Conservation (phyloP, 2,329 filamentous ascomycete species). For the Pseudophaeomoniella oleicola region DNA sequence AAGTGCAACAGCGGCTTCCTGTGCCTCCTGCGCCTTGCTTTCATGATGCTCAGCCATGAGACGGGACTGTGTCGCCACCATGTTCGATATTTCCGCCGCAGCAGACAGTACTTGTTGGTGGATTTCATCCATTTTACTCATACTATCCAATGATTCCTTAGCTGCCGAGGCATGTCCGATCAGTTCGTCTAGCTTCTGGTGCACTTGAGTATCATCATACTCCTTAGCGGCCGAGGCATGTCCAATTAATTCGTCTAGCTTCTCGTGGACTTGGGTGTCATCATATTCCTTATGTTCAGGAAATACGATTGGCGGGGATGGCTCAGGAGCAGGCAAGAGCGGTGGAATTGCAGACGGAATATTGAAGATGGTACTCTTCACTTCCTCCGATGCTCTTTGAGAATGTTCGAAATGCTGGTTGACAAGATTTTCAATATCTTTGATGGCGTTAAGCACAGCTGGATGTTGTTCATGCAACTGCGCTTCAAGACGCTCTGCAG, state of each 20-base stretch:
- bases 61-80: conserved; percentile 62
- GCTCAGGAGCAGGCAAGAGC: conserved; percentile 36
- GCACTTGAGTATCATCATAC: conserved; percentile 54
- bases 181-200: conserved; percentile 49
- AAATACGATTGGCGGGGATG: conserved; percentile 15
- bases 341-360: conserved; percentile 38
- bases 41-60: conserved; percentile 65
- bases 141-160: conserved; percentile 55
- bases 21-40: conserved; percentile 61
- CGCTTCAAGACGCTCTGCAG: conserved; percentile 61
- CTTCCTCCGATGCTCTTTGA: conserved; percentile 49
- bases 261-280: conserved; percentile 40
- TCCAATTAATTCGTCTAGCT: conserved; percentile 33
- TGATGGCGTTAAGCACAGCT: conserved; percentile 71
- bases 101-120: conserved; percentile 76
- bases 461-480: conserved; percentile 75
- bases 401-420: conserved; percentile 81
- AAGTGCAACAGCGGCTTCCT: conserved; percentile 66
- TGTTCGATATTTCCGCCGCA: conserved; percentile 69
- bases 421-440: conserved; percentile 71
- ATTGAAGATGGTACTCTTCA: conserved; percentile 39
- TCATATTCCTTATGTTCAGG: conserved; percentile 38
- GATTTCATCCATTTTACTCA: conserved; percentile 76
- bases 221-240: conserved; percentile 18
- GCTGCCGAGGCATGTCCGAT: conserved; percentile 52